These are phyloP conservation scores for Leccinum variicolor DNA, from an alignment of 768 basidiomycete genomes.

Conservation along the genomic window DNA sequence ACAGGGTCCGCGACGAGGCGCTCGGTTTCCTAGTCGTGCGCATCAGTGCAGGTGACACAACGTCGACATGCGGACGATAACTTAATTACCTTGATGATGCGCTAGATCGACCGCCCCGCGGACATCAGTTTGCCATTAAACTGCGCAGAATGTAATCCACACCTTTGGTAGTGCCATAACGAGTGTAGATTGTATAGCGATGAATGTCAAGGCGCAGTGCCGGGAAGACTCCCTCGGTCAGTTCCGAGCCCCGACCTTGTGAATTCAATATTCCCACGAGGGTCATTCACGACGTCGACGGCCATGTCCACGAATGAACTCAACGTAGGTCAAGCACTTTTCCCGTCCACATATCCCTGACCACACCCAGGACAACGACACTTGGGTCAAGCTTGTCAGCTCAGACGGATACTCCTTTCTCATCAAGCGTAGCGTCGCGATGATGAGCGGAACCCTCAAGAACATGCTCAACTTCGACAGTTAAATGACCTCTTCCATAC, in stretches of 20 bases:
- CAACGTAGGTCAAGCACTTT: conserved; percentile 13
- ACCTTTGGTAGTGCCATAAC: conserved; percentile 38
- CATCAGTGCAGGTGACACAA: conserved; percentile 16
- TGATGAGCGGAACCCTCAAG: conserved; percentile 76
- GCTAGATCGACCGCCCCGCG: conserved; percentile 29
- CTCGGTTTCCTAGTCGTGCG: conserved; percentile 80
- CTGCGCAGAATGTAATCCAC: background rate
- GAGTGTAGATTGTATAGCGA: conserved; percentile 13
- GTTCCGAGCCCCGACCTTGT: conserved; percentile 16
- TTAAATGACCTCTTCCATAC: conserved; percentile 32
- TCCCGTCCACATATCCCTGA: background rate
- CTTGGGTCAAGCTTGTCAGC: conserved; percentile 77
- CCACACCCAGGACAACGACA: conserved; percentile 29
- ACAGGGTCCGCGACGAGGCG: conserved; percentile 94
- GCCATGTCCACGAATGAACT: conserved; percentile 19
- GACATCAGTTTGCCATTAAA: conserved; percentile 1
- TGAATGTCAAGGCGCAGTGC: conserved; percentile 1
- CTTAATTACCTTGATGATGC: conserved; percentile 49
- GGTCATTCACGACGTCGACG: background rate
- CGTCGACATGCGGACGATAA: conserved; percentile 3
- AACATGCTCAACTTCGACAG: conserved; percentile 76
- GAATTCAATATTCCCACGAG: conserved; percentile 19
- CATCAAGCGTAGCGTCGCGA: conserved; percentile 69
- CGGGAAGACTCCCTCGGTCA: background rate
- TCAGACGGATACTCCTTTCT: conserved; percentile 81